Conservation (phyloP, 345 rosid species). For the Eucalyptus sp. region DNA sequence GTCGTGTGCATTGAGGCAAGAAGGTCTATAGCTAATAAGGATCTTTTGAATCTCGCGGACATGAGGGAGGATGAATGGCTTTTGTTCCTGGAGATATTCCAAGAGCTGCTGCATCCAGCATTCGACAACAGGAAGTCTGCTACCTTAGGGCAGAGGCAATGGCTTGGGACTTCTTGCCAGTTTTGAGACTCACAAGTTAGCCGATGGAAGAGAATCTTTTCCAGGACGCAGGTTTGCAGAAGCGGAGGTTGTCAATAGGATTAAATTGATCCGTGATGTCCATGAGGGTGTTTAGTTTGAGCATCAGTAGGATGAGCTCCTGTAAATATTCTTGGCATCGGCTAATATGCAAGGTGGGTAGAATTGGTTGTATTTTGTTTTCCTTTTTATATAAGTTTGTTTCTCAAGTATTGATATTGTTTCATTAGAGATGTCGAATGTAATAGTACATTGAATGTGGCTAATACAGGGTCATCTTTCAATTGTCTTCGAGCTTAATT, state of each 20-base stretch:
- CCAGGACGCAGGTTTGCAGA: slow-evolving; percentile 2
- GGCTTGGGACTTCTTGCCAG: slow-evolving; percentile 98
- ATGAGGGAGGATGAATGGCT: slow-evolving; percentile 77
- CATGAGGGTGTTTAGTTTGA: background rate
- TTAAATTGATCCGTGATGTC: background rate
- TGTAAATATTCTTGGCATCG: slow-evolving; percentile 42
- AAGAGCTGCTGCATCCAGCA: slow-evolving; percentile 58
- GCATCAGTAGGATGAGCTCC: background rate
- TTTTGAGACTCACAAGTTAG: slow-evolving; percentile 42
- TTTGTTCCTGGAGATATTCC: slow-evolving; percentile 64
- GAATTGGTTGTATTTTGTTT: background rate
- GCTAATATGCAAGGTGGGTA: slow-evolving; percentile 8
- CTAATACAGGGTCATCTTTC: too few species aligned
- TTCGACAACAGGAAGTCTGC: slow-evolving; percentile 56
- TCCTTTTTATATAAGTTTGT: background rate
- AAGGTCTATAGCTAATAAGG: slow-evolving; percentile 50
- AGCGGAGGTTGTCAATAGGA: slow-evolving; percentile 1
- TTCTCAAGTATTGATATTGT: background rate
- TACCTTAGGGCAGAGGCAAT: slow-evolving; percentile 60
- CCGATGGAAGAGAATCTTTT: background rate
- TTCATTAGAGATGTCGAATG: background rate
- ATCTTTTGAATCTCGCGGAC: slow-evolving; percentile 55
- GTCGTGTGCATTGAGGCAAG: slow-evolving; percentile 80
- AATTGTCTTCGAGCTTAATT: background rate
- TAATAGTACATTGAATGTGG: too few species aligned